Evolutionary conservation across 441 rosid species (phyloP).

Genomic region (Melianthus villosus): DNA sequence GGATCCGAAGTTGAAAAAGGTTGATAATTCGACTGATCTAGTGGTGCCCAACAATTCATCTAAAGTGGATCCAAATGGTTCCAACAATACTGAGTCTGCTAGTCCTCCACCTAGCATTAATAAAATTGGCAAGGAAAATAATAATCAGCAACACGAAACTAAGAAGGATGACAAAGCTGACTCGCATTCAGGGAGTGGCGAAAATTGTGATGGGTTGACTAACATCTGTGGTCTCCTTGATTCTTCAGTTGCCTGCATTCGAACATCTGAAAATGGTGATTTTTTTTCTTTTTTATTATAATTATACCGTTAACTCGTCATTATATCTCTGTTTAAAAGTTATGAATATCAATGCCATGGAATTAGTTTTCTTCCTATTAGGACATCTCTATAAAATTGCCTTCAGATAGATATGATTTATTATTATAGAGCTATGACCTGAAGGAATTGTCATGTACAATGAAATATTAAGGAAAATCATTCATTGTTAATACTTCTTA

Average conservation of each 20-base stretch:
- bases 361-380: too few species aligned
- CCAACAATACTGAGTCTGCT: constrained; percentile 6
- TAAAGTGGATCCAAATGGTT: constrained; percentile 11
- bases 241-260: constrained; percentile 43
- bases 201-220: constrained; percentile 31
- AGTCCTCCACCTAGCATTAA: constrained; percentile 15
- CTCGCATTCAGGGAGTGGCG: constrained; percentile 14
- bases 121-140: constrained; percentile 8
- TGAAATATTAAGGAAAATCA: too few species aligned
- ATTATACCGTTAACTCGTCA: too few species aligned
- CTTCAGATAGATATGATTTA: too few species aligned
- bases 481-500: too few species aligned
- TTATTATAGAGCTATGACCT: too few species aligned
- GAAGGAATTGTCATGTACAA: too few species aligned
- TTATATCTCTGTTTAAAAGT: too few species aligned
- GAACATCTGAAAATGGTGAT: constrained; percentile 30
- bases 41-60: constrained; percentile 11
- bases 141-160: constrained; percentile 5
- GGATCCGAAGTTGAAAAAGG: constrained; percentile 8
- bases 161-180: constrained; percentile 11
- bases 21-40: constrained; percentile 9
- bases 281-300: not conserved
- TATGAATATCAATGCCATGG: too few species aligned
- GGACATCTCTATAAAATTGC: too few species aligned
- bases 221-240: constrained; percentile 18